Conservation (phyloP, 805 yeast genomes). For the Martiniozyma abietophila region DNA sequence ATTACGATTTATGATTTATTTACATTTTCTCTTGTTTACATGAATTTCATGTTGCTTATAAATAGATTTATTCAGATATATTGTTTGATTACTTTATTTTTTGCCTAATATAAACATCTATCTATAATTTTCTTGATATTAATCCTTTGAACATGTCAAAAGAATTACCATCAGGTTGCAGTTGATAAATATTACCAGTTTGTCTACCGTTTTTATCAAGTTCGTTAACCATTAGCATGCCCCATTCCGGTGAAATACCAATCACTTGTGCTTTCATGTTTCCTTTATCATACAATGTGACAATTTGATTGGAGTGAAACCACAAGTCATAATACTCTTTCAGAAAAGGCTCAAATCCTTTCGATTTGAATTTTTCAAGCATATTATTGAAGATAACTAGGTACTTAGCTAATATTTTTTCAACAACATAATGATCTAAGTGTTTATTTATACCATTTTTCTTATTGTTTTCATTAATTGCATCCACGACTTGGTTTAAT, state of each 20-base stretch:
- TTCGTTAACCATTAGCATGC: conserved; percentile 72
- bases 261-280: conserved; percentile 49
- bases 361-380: conserved; percentile 43
- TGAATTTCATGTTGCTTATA: too few relatives aligned
- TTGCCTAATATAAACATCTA: too few relatives aligned
- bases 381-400: conserved; percentile 58
- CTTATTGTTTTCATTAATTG: conserved; percentile 46
- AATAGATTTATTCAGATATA: too few relatives aligned
- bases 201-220: conserved; percentile 34
- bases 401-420: conserved; percentile 55
- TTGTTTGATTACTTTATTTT: too few relatives aligned
- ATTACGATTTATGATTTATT: too few relatives aligned
- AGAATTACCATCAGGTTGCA: conserved; percentile 97
- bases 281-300: conserved; percentile 42
- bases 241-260: conserved; percentile 83
- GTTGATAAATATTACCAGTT: conserved; percentile 50
- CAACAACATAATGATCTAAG: conserved; percentile 27
- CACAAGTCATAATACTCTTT: conserved; percentile 70
- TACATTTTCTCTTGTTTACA: too few relatives aligned
- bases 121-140: conserved; percentile 46
- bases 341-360: conserved; percentile 64
- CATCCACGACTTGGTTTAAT: conserved; percentile 56
- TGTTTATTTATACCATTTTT: conserved; percentile 25
- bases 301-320: conserved; percentile 74
- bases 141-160: conserved; percentile 91